A percentile compares a stretch with the other conserved stretches of the same genome.
These are phyloP conservation scores for Calonectria honghensis DNA, from an alignment of 2,329 filamentous ascomycete genomes.

Conservation along the genomic window DNA sequence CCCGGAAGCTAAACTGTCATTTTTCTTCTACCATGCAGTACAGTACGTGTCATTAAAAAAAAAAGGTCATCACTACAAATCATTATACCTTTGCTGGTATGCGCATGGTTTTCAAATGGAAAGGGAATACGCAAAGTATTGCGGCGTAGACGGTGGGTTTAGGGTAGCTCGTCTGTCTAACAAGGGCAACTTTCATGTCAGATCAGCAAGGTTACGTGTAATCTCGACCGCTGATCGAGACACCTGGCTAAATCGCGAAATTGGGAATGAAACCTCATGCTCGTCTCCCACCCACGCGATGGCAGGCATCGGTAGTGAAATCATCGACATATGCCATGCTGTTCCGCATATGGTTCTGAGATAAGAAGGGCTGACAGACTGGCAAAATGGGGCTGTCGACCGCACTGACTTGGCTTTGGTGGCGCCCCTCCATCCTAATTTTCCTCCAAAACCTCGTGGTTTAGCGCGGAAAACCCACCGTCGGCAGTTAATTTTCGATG, in stretches of 20 bases:
- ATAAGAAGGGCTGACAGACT: slow-evolving; percentile 25
- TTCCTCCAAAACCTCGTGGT: background rate
- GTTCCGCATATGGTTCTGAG: slow-evolving; percentile 36
- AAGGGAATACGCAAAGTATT: background rate
- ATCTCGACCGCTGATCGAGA: background rate
- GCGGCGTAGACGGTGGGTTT: background rate
- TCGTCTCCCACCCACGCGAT: background rate
- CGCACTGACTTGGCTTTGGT: background rate
- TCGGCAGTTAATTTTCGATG: slow-evolving; percentile 6
- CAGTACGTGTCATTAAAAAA: background rate
- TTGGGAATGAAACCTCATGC: slow-evolving; percentile 24
- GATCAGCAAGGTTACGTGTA: background rate
- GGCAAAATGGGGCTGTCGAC: slow-evolving; percentile 22
- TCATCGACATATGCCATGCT: slow-evolving; percentile 31
- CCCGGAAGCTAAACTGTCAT: background rate
- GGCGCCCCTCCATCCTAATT: slow-evolving; percentile 6
- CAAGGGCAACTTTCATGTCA: background rate
- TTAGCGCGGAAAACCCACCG: slow-evolving; percentile 1
- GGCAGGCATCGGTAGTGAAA: slow-evolving; percentile 23
- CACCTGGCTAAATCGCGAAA: background rate
- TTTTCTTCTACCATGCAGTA: background rate
- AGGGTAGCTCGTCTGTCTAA: background rate
- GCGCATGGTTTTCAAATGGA: background rate
- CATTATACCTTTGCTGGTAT: background rate
- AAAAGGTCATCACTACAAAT: background rate